Conservation (phyloP, 495 filamentous ascomycete species). For the Penicillium odoratum region DNA sequence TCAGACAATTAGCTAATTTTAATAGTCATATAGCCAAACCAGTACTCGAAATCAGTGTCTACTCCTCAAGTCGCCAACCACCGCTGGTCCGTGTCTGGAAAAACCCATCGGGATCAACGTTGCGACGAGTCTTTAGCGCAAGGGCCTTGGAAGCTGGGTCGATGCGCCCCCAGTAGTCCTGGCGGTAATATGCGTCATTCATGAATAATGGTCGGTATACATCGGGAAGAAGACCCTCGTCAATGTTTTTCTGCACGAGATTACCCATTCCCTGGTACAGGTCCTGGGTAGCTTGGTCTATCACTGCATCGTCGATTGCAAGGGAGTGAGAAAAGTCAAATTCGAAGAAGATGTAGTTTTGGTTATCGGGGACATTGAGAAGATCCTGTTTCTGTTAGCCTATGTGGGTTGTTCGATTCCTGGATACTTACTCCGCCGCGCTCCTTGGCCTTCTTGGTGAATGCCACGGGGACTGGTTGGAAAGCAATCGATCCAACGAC, state of each 20-base stretch:
- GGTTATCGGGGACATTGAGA: conserved; percentile 49
- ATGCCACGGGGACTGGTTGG: conserved; percentile 54
- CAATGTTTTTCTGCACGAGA: conserved; percentile 37
- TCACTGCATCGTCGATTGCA: conserved; percentile 42
- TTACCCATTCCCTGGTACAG: conserved; percentile 35
- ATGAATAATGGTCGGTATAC: conserved; percentile 59
- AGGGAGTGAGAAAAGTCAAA: conserved; percentile 54
- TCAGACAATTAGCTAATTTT: background rate
- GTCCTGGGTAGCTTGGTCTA: conserved; percentile 51
- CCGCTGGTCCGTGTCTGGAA: conserved; percentile 60
- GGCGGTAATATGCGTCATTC: conserved; percentile 58
- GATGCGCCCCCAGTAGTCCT: conserved; percentile 61
- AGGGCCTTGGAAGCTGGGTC: conserved; percentile 44
- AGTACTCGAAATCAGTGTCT: background rate
- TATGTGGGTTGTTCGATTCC: background rate
- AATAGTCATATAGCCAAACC: background rate
- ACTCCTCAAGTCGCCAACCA: conserved; percentile 28
- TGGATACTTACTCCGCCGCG: conserved; percentile 41
- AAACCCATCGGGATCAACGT: conserved; percentile 58
- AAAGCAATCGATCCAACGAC: conserved; percentile 55
- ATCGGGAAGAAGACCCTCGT: conserved; percentile 45
- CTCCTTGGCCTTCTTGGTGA: conserved; percentile 48
- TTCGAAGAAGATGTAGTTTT: conserved; percentile 57
- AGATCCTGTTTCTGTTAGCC: conserved; percentile 42
- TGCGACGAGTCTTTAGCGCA: conserved; percentile 39